Conservation (phyloP, 139 green algal species). For the Microglena sp. region DNA sequence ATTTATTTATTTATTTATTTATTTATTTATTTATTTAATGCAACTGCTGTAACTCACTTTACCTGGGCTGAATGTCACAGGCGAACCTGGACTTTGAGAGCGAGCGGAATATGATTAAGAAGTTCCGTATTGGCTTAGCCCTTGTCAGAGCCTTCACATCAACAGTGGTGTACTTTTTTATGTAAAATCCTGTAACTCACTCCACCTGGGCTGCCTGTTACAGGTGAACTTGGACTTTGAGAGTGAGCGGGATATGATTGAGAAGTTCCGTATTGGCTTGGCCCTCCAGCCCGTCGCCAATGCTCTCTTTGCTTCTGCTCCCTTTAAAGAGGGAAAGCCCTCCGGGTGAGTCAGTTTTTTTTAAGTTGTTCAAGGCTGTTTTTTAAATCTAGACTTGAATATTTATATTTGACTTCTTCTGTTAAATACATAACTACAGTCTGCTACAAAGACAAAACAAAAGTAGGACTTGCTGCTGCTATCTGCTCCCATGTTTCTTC, state of each 20-base stretch:
- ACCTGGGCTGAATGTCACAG: no score
- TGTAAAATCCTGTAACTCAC: no score
- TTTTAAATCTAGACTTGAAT: neutral
- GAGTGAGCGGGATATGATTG: constrained; percentile 90
- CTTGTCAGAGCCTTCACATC: no score
- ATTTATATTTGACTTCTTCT: neutral
- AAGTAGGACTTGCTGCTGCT: no score
- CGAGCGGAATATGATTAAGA: constrained; percentile 94
- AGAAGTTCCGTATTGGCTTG: constrained; percentile 92
- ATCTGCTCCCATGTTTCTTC: no score
- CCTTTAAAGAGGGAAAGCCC: constrained; percentile 87
- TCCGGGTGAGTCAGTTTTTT: constrained; percentile 38
- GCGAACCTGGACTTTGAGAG: constrained; percentile 94
- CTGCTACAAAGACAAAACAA: neutral
- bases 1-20: no score
- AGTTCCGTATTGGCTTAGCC: constrained; percentile 89
- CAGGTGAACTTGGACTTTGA: constrained; percentile 97
- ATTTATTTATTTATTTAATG: no score
- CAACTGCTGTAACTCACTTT: neutral
- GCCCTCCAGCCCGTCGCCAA: constrained; percentile 95
- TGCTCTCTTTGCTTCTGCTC: constrained; percentile 95
- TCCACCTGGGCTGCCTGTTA: neutral
- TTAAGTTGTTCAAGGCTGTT: neutral
- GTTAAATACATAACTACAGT: neutral
- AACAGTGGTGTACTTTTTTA: no score